phyloP scores from a whole-genome alignment of 2,329 filamentous ascomycete species.

The Claviceps pusilla region DNA sequence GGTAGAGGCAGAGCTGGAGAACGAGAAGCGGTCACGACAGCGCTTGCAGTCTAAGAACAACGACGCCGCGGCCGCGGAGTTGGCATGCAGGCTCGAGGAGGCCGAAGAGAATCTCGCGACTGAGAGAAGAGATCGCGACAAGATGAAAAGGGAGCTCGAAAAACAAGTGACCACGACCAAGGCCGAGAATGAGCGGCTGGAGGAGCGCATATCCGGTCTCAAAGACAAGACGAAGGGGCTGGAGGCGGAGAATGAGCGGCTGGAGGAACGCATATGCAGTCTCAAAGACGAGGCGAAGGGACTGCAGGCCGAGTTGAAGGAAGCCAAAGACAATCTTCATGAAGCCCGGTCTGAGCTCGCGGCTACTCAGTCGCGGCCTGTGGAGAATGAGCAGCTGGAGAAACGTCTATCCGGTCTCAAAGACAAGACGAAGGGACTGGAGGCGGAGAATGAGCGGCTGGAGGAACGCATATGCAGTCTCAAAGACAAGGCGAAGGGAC shows the following conservation, averaged over 20 bases:
- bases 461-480: slow-evolving; percentile 58
- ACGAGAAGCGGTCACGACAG: slow-evolving; percentile 41
- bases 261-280: slow-evolving; percentile 56
- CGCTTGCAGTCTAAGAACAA: slow-evolving; percentile 16
- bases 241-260: slow-evolving; percentile 52
- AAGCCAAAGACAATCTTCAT: slow-evolving; percentile 31
- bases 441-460: slow-evolving; percentile 46
- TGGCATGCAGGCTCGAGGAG: slow-evolving; percentile 21
- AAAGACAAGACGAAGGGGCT: slow-evolving; percentile 53
- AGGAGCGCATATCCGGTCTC: slow-evolving; percentile 55
- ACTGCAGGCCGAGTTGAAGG: slow-evolving; percentile 59
- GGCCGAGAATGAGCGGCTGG: slow-evolving; percentile 46
- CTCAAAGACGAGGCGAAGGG: slow-evolving; percentile 55
- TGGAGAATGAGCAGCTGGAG: slow-evolving; percentile 49
- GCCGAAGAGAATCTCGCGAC: slow-evolving; percentile 21
- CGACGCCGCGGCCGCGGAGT: slow-evolving; percentile 28
- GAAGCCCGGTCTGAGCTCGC: slow-evolving; percentile 12
- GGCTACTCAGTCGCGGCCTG: slow-evolving; percentile 3
- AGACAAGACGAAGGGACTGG: slow-evolving; percentile 52
- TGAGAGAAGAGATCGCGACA: slow-evolving; percentile 33
- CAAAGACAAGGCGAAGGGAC: slow-evolving; percentile 51
- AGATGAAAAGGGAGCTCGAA: slow-evolving; percentile 29
- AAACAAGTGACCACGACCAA: slow-evolving; percentile 46
- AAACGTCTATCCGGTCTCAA: slow-evolving; percentile 55
- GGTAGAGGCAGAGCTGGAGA: slow-evolving; percentile 67